Evolutionary conservation across 352 stramenopile species (phyloP).

Genomic region (Globisporangium emineosum): DNA sequence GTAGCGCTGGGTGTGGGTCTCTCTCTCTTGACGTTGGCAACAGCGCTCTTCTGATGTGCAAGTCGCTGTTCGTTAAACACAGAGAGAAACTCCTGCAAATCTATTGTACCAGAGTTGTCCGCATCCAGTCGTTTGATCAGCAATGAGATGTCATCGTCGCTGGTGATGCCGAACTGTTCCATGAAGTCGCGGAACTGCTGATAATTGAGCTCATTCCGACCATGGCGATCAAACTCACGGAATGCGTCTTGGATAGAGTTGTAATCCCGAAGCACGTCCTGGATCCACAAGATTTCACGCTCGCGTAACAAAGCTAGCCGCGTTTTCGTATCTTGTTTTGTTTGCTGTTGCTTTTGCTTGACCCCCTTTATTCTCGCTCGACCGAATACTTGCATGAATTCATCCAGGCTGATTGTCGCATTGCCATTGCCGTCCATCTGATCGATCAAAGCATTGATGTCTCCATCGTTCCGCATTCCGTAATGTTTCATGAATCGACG

Average conservation of each 20-base stretch:
- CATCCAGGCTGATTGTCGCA: slow-evolving; percentile 37
- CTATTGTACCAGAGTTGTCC: slow-evolving; percentile 46
- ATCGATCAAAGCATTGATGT: slow-evolving; percentile 36
- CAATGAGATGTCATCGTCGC: slow-evolving; percentile 44
- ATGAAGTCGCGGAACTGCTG: slow-evolving; percentile 60
- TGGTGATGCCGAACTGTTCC: slow-evolving; percentile 44
- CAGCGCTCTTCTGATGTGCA: slow-evolving; percentile 11
- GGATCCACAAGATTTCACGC: slow-evolving; percentile 53
- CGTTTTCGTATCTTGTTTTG: slow-evolving; percentile 17
- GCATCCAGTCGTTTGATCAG: slow-evolving; percentile 44
- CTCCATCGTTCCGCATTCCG: slow-evolving; percentile 31
- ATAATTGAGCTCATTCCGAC: slow-evolving; percentile 41
- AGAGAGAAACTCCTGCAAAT: slow-evolving; percentile 50
- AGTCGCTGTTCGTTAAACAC: slow-evolving; percentile 44
- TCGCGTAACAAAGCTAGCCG: slow-evolving; percentile 31
- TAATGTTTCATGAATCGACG: slow-evolving; percentile 50
- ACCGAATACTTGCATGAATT: slow-evolving; percentile 41
- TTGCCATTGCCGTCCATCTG: slow-evolving; percentile 38
- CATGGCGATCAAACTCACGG: slow-evolving; percentile 31
- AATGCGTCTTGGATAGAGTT: slow-evolving; percentile 49
- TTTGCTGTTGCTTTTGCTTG: slow-evolving; percentile 11
- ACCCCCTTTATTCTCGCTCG: slow-evolving; percentile 3
- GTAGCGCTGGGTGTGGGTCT: not conserved
- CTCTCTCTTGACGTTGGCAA: not conserved
- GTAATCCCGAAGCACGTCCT: slow-evolving; percentile 36